Base-by-base conservation (phyloP, 441 rosid species). In the Populus hybrid region DNA sequence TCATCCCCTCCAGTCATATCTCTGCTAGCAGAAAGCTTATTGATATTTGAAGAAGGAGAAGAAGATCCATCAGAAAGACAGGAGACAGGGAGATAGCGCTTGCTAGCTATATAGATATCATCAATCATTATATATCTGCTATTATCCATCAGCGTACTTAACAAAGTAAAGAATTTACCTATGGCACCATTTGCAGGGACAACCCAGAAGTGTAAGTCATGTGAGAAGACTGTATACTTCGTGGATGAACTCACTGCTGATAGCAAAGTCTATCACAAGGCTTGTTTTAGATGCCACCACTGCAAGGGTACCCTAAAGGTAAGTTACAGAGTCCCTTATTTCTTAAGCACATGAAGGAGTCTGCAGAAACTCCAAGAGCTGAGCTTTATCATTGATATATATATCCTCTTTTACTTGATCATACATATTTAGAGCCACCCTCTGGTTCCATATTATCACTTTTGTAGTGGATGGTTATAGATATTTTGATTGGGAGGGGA, bases 261-360 rank as follows among this genome's bases (percentile, higher is more conserved):
- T 70, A 82, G 80, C 82, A 88, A 84, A 82, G 87, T 91, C 70
- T 91, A 78, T 34, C 95, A 91, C 83, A 91, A 86, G 78, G 89
- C 93, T 73, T 91, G 93, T 73, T 91, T 91, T 81, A 86, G 95
- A 76, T 91, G 95, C 82, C 93, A 91, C 80, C 95, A 89, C 78
- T 91, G 91, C 83, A 91, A 88, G 84, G 87, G 95, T 69, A 91
- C 95, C 78, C 90, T 91, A 36, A 91, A 89, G 90, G 95, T 91
- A 30, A 30, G 32, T 30, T 30, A 30, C 32, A 30, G 3, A 30
- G 32, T 30, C 32, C 32, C 32, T 30, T 71, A 38, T 24, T 21
- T 23, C 30, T 23, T 7, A 57, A 35, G 24, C 46, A 28, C 23
- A 35, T 32, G 8, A 4, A 14, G 11, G 20, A n/a, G 21, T 67